Evolutionary conservation across 208 protist species (phyloP), one percentile per base, ranked within the genome.

Genomic region (Vickermania spadyakhi): DNA sequence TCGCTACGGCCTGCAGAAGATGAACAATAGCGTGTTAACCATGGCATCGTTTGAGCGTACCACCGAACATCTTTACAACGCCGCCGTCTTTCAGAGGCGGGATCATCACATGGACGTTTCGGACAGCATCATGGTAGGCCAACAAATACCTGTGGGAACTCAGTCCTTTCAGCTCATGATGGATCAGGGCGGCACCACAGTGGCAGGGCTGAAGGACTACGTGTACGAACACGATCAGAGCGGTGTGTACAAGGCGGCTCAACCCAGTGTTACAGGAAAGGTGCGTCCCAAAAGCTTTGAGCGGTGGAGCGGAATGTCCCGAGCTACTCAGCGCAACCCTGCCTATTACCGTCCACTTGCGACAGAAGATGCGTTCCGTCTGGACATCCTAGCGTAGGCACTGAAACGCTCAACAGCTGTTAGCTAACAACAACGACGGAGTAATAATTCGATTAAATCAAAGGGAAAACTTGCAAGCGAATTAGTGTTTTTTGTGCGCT

Each of bases 41-140:
- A 92, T 99, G 67, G 99, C 99, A 18, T 99, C 97, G 27, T 99
- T 99, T 70, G 99, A 99, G 85, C 88, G 95, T 61, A 99, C 99
- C 1, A 98, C 90, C 0, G 98, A 99, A 58, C 96, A 99, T 72
- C 80, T 99, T 3, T 99, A 99, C 84, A 98, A 98, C 63, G 98
- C 98, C 28, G 97, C 97, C 41, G 82, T 96, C 31, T 82, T 94
- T 62, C 79, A 90, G 52, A 79, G 91, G 58, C 69, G 67, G 51
- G 92, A 96, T 62, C 68, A 70, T 23, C 81, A 89, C 5, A 76
- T 94, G 2, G 78, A 74, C 66, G 97, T 99, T 1, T 97, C 85
- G 25, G 98, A 99, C 66, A 97, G 92, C 72, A 99, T 99, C 68
- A 99, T 99, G 64, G 86, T 99, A 61, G 98, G 98, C 56, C 92